These are phyloP conservation scores for Wickerhamomyces chambardii DNA, from an alignment of 805 yeast genomes.

Conservation along the genomic window DNA sequence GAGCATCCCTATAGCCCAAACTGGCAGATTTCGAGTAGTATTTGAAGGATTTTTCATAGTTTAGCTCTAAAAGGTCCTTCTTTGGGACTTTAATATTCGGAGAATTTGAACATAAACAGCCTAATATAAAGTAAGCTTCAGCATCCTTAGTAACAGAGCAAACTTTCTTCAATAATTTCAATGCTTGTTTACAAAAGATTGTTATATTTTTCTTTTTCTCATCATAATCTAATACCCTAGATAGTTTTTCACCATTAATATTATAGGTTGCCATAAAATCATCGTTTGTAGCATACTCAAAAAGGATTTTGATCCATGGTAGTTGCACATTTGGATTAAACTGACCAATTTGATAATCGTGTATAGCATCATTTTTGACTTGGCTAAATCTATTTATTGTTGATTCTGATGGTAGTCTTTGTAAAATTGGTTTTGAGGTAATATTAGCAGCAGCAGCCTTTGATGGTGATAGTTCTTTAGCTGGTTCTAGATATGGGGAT, in stretches of 20 bases:
- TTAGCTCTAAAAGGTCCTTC: slow-evolving; percentile 38
- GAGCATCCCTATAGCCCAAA: slow-evolving; percentile 47
- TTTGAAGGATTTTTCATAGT: slow-evolving; percentile 53
- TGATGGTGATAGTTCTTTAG: too few species aligned
- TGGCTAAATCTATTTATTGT: slow-evolving; percentile 20
- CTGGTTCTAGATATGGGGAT: too few species aligned
- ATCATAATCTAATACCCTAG: slow-evolving; percentile 28
- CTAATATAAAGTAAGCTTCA: slow-evolving; percentile 51
- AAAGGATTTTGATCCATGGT: slow-evolving; percentile 49
- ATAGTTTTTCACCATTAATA: slow-evolving; percentile 35
- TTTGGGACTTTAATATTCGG: slow-evolving; percentile 35
- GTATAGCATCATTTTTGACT: slow-evolving; percentile 22
- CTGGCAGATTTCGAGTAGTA: slow-evolving; percentile 51
- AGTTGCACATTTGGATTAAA: slow-evolving; percentile 49
- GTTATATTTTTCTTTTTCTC: slow-evolving; percentile 43
- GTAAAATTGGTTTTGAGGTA: slow-evolving; percentile 1
- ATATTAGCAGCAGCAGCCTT: not conserved
- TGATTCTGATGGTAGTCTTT: slow-evolving; percentile 13
- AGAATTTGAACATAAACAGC: slow-evolving; percentile 50
- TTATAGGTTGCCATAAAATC: slow-evolving; percentile 33
- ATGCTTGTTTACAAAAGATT: slow-evolving; percentile 46
- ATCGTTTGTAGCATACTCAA: slow-evolving; percentile 35
- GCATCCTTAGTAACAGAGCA: slow-evolving; percentile 39
- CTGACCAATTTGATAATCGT: slow-evolving; percentile 19
- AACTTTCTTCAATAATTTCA: slow-evolving; percentile 50